These are phyloP conservation scores for Dendrocalamus latiflorus DNA, from an alignment of 202 grass and related monocot species.

Conservation along the genomic window DNA sequence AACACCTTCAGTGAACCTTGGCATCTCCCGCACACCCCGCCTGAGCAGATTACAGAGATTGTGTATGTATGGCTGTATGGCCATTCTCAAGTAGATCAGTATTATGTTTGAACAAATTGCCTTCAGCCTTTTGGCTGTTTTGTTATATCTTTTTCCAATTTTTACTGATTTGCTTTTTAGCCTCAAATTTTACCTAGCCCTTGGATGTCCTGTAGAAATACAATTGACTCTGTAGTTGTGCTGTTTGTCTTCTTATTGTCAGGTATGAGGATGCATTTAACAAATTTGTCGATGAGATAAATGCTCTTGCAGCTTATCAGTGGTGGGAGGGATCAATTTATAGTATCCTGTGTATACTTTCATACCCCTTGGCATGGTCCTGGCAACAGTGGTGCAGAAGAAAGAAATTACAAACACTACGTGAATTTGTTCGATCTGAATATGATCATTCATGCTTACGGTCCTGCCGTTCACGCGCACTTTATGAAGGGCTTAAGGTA, in stretches of 20 bases:
- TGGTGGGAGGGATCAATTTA: slow-evolving; percentile 96
- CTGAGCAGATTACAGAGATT: slow-evolving; percentile 89
- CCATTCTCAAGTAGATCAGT: neutral
- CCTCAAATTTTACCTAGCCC: neutral
- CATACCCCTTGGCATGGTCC: slow-evolving; percentile 87
- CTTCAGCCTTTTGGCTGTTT: neutral
- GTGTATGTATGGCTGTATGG: slow-evolving; percentile 45
- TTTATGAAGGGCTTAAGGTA: slow-evolving; percentile 97
- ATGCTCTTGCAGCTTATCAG: slow-evolving; percentile 83
- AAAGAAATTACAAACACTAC: slow-evolving; percentile 74
- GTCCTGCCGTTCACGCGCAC: slow-evolving; percentile 93
- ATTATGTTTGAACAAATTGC: slow-evolving; percentile 11
- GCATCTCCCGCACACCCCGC: slow-evolving; percentile 78
- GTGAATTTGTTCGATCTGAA: slow-evolving; percentile 96
- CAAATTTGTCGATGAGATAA: slow-evolving; percentile 95
- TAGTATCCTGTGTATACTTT: slow-evolving; percentile 68
- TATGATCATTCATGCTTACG: slow-evolving; percentile 98
- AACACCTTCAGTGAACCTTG: slow-evolving; percentile 96
- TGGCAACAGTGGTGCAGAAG: slow-evolving; percentile 96
- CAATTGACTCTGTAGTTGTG: neutral
- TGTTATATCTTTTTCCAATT: neutral
- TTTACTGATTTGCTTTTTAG: slow-evolving; percentile 14
- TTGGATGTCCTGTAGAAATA: slow-evolving; percentile 7
- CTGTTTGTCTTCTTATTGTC: neutral
- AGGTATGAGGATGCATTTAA: slow-evolving; percentile 94